Percentiles rank a stretch among this genome's conserved stretches.
phyloP scores from a whole-genome alignment of 352 stramenopile species.

The Plasmopara viticola region DNA sequence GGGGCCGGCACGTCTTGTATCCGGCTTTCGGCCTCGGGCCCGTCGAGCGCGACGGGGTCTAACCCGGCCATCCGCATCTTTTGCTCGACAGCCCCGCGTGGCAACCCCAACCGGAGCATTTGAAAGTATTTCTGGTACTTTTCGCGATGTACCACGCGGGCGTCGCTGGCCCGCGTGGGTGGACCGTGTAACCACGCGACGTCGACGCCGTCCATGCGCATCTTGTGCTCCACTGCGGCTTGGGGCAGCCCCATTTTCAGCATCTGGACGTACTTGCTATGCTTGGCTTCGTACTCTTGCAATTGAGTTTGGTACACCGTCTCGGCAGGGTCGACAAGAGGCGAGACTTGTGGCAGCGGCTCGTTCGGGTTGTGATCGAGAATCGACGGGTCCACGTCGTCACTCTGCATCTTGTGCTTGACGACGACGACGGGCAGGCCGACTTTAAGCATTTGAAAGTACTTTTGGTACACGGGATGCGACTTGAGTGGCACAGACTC shows the following conservation, averaged over 20 bases:
- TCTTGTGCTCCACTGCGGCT: conserved; percentile 74
- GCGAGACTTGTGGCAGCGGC: conserved; percentile 33
- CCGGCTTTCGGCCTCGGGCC: conserved; percentile 26
- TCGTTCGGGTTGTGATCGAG: conserved; percentile 63
- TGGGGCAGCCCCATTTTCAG: conserved; percentile 69
- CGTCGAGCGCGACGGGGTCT: conserved; percentile 62
- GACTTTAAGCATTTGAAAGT: conserved; percentile 83
- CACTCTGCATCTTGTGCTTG: conserved; percentile 71
- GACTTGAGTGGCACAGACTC: conserved; percentile 47
- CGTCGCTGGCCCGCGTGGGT: conserved; percentile 42
- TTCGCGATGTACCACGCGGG: conserved; percentile 47
- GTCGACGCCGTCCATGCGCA: conserved; percentile 74
- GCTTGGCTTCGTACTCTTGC: conserved; percentile 61
- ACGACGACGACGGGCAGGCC: conserved; percentile 56
- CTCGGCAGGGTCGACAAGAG: too few species aligned
- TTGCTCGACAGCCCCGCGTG: conserved; percentile 73
- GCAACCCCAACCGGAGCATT: conserved; percentile 74
- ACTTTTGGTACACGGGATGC: conserved; percentile 61
- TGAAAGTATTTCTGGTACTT: conserved; percentile 84
- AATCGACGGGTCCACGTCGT: conserved; percentile 51
- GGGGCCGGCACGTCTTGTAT: conserved; percentile 21
- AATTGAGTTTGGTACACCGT: conserved; percentile 42
- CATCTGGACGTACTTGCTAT: conserved; percentile 72
- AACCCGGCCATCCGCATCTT: conserved; percentile 76
- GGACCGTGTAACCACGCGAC: conserved; percentile 54